Conservation (phyloP, 768 basidiomycete species). For the Lactarius trivialis region DNA sequence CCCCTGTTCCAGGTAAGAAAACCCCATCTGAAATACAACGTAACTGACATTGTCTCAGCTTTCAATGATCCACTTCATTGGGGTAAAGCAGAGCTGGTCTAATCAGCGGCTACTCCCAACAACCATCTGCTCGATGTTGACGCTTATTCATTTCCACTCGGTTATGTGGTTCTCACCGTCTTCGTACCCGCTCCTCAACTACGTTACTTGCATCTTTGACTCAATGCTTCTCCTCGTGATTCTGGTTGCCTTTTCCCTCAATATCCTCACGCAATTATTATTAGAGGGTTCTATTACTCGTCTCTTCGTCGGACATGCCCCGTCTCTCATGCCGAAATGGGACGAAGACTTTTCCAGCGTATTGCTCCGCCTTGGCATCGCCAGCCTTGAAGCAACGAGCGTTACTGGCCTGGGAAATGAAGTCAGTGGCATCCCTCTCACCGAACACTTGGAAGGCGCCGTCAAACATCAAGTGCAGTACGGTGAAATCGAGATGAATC, state of each 20-base stretch:
- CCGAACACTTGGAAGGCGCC: conserved; percentile 16
- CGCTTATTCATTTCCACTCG: conserved; percentile 60
- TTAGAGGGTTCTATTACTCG: conserved; percentile 52
- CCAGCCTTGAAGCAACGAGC: conserved; percentile 68
- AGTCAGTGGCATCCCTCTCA: conserved; percentile 45
- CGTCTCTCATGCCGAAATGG: conserved; percentile 40
- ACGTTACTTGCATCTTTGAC: conserved; percentile 68
- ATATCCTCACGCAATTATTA: conserved; percentile 59
- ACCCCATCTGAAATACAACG: neutral
- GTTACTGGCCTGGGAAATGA: conserved; percentile 70
- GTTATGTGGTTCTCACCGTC: conserved; percentile 45
- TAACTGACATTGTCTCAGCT: conserved; percentile 35
- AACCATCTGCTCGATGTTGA: conserved; percentile 49
- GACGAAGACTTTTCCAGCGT: conserved; percentile 73
- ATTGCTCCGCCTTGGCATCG: conserved; percentile 64
- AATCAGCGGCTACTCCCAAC: conserved; percentile 69
- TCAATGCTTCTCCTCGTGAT: conserved; percentile 52
- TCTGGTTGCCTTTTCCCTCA: conserved; percentile 51
- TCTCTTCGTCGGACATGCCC: conserved; percentile 49
- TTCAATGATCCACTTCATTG: conserved; percentile 56
- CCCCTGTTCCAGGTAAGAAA: conserved; percentile 61
- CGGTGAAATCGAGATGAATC: conserved; percentile 36
- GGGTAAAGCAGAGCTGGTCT: conserved; percentile 56
- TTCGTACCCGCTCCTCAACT: conserved; percentile 65
- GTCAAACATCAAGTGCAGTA: conserved; percentile 26